Evolutionary conservation across 169 alveolate species (phyloP).

Genomic region (Gregarina niphandrodes): DNA sequence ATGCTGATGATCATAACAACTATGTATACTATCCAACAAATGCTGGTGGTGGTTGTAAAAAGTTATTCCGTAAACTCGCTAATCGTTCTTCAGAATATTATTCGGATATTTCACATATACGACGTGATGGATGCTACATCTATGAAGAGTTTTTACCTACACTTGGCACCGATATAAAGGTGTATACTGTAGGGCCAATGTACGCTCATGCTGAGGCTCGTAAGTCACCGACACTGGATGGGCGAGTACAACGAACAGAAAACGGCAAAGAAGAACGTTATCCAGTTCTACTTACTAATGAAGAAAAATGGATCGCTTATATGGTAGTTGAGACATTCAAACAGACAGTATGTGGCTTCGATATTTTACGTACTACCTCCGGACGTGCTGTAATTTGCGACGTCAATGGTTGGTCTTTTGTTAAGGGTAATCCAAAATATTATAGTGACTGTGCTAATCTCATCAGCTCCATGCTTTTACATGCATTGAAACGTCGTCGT

Average conservation of each 20-base stretch:
- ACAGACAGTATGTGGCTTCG: constrained; percentile 76
- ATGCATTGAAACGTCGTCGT: no score
- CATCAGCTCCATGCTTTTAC: no score
- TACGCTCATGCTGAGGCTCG: constrained; percentile 95
- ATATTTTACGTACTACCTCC: constrained; percentile 58
- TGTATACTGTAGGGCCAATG: constrained; percentile 80
- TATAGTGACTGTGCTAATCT: constrained; percentile 72
- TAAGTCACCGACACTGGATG: constrained; percentile 78
- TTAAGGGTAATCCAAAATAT: constrained; percentile 70
- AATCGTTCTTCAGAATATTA: constrained; percentile 51
- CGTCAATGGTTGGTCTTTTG: constrained; percentile 90
- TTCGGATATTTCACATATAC: constrained; percentile 43
- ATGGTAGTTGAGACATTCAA: constrained; percentile 68
- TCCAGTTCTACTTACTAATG: constrained; percentile 72
- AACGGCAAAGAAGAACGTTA: constrained; percentile 73
- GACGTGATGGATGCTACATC: constrained; percentile 63
- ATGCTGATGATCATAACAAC: constrained; percentile 87
- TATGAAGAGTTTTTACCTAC: constrained; percentile 77
- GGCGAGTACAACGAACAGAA: constrained; percentile 33
- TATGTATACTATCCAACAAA: constrained; percentile 73
- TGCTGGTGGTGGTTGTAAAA: constrained; percentile 64
- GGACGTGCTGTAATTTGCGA: constrained; percentile 84
- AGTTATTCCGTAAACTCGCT: constrained; percentile 50
- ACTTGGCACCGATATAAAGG: constrained; percentile 89
- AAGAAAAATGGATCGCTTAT: constrained; percentile 71